These are phyloP conservation scores for Tricholoma sp. DNA, from an alignment of 768 basidiomycete genomes.

Conservation along the genomic window DNA sequence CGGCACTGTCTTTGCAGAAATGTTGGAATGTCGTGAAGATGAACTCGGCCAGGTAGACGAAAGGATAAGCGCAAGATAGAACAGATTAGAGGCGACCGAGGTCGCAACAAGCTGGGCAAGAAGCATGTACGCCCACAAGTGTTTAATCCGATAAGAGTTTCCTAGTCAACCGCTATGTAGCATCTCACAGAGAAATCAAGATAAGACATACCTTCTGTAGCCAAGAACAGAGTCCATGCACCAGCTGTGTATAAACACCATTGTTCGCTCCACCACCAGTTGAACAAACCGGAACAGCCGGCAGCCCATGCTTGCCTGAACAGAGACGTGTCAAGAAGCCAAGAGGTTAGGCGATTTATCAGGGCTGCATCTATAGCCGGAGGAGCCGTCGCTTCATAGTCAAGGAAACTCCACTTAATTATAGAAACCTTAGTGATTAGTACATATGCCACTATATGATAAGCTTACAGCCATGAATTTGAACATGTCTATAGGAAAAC, in stretches of 20 bases:
- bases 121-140: slow-evolving; percentile 65
- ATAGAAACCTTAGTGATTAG: neutral
- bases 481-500: slow-evolving; percentile 24
- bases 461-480: slow-evolving; percentile 24
- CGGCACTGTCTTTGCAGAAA: slow-evolving; percentile 5
- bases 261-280: slow-evolving; percentile 73
- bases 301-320: slow-evolving; percentile 56
- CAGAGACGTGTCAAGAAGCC: slow-evolving; percentile 49
- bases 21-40: neutral
- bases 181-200: neutral
- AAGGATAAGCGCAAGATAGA: slow-evolving; percentile 46
- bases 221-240: slow-evolving; percentile 49
- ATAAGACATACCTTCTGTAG: slow-evolving; percentile 40
- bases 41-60: slow-evolving; percentile 21
- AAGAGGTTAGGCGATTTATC: slow-evolving; percentile 36
- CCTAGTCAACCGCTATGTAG: slow-evolving; percentile 18
- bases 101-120: slow-evolving; percentile 71
- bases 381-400: slow-evolving; percentile 29
- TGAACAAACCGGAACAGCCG: slow-evolving; percentile 38
- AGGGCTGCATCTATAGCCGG: neutral
- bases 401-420: slow-evolving; percentile 49
- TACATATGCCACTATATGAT: neutral
- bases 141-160: slow-evolving; percentile 34
- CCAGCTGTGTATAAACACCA: slow-evolving; percentile 57
- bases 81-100: slow-evolving; percentile 59